Evolutionary conservation across 257 asterid genomes (phyloP).

Genomic region (Avicennia marina): DNA sequence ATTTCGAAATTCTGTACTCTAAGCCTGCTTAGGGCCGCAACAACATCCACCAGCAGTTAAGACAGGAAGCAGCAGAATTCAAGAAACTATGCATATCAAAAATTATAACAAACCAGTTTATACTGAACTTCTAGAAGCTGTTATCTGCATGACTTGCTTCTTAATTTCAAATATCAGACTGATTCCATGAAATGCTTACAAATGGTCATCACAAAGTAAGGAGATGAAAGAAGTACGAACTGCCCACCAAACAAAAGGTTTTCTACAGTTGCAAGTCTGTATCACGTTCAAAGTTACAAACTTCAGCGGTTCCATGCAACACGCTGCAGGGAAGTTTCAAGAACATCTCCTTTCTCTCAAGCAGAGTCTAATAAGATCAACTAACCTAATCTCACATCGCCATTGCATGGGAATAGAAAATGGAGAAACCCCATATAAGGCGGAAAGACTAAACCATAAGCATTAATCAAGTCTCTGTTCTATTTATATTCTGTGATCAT

Average conservation of each 20-base stretch:
- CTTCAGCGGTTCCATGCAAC: too few relatives aligned
- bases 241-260: too few relatives aligned
- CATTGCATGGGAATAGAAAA: neutral
- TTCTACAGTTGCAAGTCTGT: neutral
- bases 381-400: neutral
- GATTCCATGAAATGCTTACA: too few relatives aligned
- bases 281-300: too few relatives aligned
- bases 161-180: too few relatives aligned
- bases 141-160: too few relatives aligned
- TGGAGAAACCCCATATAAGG: neutral
- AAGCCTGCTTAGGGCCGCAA: neutral
- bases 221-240: too few relatives aligned
- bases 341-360: neutral
- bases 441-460: conserved; percentile 1
- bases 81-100: neutral
- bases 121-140: neutral
- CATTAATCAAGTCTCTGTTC: conserved; percentile 3
- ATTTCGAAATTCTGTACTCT: too few relatives aligned
- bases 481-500: neutral
- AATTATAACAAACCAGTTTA: neutral
- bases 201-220: too few relatives aligned
- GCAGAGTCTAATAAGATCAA: neutral
- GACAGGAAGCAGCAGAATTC: too few relatives aligned
- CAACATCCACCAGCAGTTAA: neutral
- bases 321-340: neutral